These are phyloP conservation scores for Scleroderma bovista DNA, from an alignment of 768 basidiomycete genomes.

Conservation along the genomic window DNA sequence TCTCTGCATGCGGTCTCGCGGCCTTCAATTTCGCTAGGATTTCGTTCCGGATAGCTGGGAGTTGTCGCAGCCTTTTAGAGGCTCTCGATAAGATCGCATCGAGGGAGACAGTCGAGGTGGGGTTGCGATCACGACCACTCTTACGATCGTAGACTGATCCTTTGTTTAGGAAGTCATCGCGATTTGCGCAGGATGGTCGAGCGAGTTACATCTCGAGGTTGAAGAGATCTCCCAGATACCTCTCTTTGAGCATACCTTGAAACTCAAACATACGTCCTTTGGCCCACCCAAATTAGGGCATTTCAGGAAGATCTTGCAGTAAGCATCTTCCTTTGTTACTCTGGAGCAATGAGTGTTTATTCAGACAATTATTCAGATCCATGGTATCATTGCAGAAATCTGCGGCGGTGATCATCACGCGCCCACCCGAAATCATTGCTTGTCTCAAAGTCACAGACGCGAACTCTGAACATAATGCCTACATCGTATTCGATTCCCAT, in stretches of 20 bases:
- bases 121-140: not conserved
- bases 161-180: not conserved
- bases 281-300: not conserved
- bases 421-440: conserved; percentile 64
- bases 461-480: conserved; percentile 28
- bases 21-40: conserved; percentile 59
- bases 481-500: conserved; percentile 65
- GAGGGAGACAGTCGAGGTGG: conserved; percentile 21
- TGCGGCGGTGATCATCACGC: conserved; percentile 52
- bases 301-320: not conserved
- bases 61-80: conserved; percentile 4
- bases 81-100: conserved; percentile 18
- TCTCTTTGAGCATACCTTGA: conserved; percentile 27
- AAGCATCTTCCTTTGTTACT: not conserved
- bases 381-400: conserved; percentile 15
- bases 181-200: conserved; percentile 40
- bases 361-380: conserved; percentile 19
- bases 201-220: conserved; percentile 40
- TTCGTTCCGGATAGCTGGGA: conserved; percentile 30
- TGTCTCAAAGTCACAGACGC: conserved; percentile 35
- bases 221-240: conserved; percentile 41
- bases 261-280: conserved; percentile 1
- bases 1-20: conserved; percentile 62
- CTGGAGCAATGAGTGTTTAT: not conserved
- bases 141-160: not conserved